These are phyloP conservation scores for Mikania micrantha DNA, from an alignment of 129 eudicot species.

Conservation along the genomic window DNA sequence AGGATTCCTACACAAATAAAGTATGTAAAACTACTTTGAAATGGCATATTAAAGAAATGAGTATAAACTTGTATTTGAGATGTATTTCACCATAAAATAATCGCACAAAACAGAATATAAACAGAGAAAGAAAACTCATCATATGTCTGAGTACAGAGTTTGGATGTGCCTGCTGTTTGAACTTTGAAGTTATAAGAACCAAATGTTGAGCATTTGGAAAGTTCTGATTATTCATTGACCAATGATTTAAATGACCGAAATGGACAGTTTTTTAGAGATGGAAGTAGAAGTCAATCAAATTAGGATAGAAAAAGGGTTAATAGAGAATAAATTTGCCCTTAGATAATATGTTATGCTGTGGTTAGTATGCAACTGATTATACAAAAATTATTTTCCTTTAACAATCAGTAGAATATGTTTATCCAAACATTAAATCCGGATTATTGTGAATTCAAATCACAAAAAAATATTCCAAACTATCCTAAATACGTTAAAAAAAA, in stretches of 20 bases:
- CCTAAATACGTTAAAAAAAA: background rate
- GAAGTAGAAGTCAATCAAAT: background rate
- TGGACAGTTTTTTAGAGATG: background rate
- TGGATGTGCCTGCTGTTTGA: background rate
- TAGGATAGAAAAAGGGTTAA: background rate
- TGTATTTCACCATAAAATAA: background rate
- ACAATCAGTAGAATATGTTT: background rate
- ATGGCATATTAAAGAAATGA: constrained; percentile 1
- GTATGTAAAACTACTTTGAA: constrained; percentile 3
- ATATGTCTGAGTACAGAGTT: background rate
- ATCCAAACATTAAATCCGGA: background rate
- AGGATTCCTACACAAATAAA: constrained; percentile 64
- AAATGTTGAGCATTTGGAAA: background rate
- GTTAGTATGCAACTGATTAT: background rate
- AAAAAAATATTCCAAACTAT: background rate
- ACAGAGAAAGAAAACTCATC: background rate
- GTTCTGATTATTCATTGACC: background rate
- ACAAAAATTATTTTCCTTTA: background rate
- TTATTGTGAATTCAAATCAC: background rate
- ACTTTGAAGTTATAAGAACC: background rate
- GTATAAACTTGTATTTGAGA: background rate
- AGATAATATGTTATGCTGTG: background rate
- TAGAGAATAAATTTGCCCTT: background rate
- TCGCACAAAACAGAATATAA: background rate
- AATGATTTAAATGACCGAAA: background rate